phyloP scores from a whole-genome alignment of 2,329 filamentous ascomycete species.

The Phialophora macrospora region DNA sequence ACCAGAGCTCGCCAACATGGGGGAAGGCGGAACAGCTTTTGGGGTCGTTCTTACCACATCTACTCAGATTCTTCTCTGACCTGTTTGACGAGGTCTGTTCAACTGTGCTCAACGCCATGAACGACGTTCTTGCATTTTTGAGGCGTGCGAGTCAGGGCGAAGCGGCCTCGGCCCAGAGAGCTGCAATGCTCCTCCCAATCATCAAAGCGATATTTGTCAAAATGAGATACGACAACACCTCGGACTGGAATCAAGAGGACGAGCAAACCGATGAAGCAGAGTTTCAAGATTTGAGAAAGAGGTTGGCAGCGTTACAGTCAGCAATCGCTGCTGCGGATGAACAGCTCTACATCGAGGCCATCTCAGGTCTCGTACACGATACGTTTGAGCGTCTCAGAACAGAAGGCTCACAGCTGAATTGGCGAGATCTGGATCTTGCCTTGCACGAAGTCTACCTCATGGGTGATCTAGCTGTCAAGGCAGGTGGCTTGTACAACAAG shows the following conservation, averaged over 20 bases:
- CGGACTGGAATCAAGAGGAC: constrained; percentile 89
- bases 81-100: constrained; percentile 98
- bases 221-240: constrained; percentile 97
- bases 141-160: constrained; percentile 72
- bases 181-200: constrained; percentile 82
- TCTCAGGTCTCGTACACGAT: constrained; percentile 84
- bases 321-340: constrained; percentile 90
- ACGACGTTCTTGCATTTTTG: constrained; percentile 87
- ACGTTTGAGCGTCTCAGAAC: constrained; percentile 83
- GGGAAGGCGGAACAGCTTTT: constrained; percentile 80
- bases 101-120: constrained; percentile 89
- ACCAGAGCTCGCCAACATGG: constrained; percentile 64
- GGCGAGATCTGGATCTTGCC: constrained; percentile 92
- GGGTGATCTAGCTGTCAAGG: constrained; percentile 88
- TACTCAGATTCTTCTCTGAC: constrained; percentile 93
- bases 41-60: constrained; percentile 80
- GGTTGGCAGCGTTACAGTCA: constrained; percentile 88
- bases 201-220: constrained; percentile 91
- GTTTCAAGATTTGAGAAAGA: constrained; percentile 91
- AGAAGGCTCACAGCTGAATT: constrained; percentile 77
- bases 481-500: constrained; percentile 85
- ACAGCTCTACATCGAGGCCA: constrained; percentile 80
- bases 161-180: constrained; percentile 73
- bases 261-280: constrained; percentile 96
- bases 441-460: constrained; percentile 95